Percentiles rank a stretch among this genome's conserved stretches.
These are phyloP conservation scores for Cucumis variabilis DNA, from an alignment of 331 rosid genomes.

Conservation along the genomic window DNA sequence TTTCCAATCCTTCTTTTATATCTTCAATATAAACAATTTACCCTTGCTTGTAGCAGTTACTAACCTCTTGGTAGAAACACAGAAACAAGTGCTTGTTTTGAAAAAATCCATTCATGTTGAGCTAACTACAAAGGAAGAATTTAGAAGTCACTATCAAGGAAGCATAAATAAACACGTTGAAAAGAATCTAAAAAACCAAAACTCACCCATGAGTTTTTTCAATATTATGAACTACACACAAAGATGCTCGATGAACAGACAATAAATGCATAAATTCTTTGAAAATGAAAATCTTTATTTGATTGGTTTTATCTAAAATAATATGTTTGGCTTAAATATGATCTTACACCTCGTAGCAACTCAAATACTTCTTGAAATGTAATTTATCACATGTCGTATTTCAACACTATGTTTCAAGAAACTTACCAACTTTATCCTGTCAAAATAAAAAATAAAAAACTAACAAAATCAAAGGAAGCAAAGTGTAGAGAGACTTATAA, in stretches of 20 bases:
- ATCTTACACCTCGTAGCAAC: too few relatives aligned
- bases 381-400: slow-evolving; percentile 41
- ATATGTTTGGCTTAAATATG: too few relatives aligned
- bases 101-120: too few relatives aligned
- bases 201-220: not conserved
- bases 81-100: too few relatives aligned
- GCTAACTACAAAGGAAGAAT: too few relatives aligned
- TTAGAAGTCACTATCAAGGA: not conserved
- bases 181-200: not conserved
- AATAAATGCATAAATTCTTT: not conserved
- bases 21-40: too few relatives aligned
- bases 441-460: too few relatives aligned
- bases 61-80: too few relatives aligned
- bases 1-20: too few relatives aligned
- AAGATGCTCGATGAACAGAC: not conserved
- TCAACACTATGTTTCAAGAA: slow-evolving; percentile 44
- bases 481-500: too few relatives aligned
- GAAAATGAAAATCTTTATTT: not conserved
- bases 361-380: slow-evolving; percentile 48
- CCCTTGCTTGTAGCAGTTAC: too few relatives aligned
- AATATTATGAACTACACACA: not conserved
- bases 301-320: not conserved
- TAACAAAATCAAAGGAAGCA: too few relatives aligned
- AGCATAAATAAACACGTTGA: slow-evolving; percentile 6
- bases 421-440: slow-evolving; percentile 99